Percentiles rank a stretch among this genome's conserved stretches.
Conservation (phyloP, 2,329 filamentous ascomycete genomes). For the Cladosporium phlei region DNA sequence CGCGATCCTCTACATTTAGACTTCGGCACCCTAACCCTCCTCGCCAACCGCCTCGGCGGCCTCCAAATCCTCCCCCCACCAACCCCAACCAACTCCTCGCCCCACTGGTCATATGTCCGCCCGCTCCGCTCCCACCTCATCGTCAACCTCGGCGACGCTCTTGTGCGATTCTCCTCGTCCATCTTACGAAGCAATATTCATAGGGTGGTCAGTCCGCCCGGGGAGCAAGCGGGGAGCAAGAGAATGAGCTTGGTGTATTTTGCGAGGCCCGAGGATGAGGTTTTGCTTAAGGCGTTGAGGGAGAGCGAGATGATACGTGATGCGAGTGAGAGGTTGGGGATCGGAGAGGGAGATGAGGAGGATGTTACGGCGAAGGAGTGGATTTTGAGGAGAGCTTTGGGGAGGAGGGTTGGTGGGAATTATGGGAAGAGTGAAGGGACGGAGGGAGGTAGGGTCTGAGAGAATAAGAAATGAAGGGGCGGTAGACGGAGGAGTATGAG, state of each 20-base stretch:
- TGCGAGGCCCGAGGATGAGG: conserved; percentile 46
- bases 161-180: conserved; percentile 43
- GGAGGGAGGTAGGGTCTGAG: conserved; percentile 21
- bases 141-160: conserved; percentile 46
- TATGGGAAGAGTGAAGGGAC: conserved; percentile 34
- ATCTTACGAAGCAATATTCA: conserved; percentile 38
- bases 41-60: conserved; percentile 54
- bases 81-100: not conserved
- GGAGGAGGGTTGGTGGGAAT: conserved; percentile 30
- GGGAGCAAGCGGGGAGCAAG: conserved; percentile 39
- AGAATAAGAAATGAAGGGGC: too few relatives aligned
- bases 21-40: conserved; percentile 52
- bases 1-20: conserved; percentile 35
- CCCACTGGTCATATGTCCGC: conserved; percentile 49
- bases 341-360: conserved; percentile 29
- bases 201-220: conserved; percentile 48
- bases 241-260: conserved; percentile 55
- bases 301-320: conserved; percentile 26
- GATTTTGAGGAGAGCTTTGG: conserved; percentile 39
- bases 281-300: conserved; percentile 38
- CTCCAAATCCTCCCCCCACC: conserved; percentile 48
- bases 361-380: conserved; percentile 35
- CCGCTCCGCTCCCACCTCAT: conserved; percentile 47
- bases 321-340: conserved; percentile 19
- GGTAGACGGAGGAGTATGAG: too few relatives aligned